Evolutionary conservation across 2,329 filamentous ascomycete genomes (phyloP), one percentile per base, ranked within the genome.

Genomic region (Fusarium marasasianum): DNA sequence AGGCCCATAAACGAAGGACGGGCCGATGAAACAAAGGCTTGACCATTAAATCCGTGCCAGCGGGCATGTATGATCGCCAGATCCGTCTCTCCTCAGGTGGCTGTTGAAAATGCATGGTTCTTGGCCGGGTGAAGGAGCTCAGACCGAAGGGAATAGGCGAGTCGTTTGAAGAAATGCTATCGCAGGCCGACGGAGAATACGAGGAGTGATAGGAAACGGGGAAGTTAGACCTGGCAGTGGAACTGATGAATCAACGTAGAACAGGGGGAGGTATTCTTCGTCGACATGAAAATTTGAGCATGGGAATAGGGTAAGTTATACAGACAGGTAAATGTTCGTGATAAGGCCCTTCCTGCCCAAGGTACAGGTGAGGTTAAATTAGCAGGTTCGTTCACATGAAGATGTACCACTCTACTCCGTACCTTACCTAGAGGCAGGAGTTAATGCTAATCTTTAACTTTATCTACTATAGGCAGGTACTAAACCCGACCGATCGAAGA

Each of bases 1-100:
- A 60, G 56, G 31, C 43, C 60, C 55, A 40, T 44, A 68, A 59
- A 58, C 47, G 48, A 73, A 56, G 22, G 35, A 66, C 71, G 71
- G 72, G 50, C 68, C 71, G 63, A 65, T 74, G 71, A 74, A 72
- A 74, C 71, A 51, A 60, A 69, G 62, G 62, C 58, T 72, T 74
- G 71, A 68, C 33, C 48, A 58, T 41, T 44, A 57, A 61, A 68
- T 45, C 72, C 37, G 58, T 70, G 47, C 29, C 50, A 51, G 50
- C 43, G 65, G 47, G 37, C 26, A 58, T 59, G 73, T 73, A 68
- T 71, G 72, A 75, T 75, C 73, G 50, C 50, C 72, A 72, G 43
- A 50, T 65, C 63, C 47, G 53, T 72, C 54, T 63, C 35, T 61
- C 56, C 66, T 73, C 71, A 74, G 71, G 71, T 73, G 63, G 64